phyloP scores from a whole-genome alignment of 768 basidiomycete genomes.

The Sarcodon aspratus region DNA sequence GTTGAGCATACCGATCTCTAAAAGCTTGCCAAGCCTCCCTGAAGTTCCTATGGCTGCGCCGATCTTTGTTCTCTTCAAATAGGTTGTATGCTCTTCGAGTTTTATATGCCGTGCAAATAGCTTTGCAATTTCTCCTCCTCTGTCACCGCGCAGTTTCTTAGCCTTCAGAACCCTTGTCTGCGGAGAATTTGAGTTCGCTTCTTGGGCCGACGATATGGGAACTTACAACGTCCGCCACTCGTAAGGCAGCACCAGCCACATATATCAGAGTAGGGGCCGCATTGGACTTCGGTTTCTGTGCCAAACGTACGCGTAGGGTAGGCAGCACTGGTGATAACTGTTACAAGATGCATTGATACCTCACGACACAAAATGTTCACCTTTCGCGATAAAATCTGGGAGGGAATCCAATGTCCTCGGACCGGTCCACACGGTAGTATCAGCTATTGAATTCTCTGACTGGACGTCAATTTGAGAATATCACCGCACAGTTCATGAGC shows the following conservation, averaged over 20 bases:
- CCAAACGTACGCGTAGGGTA: conserved; percentile 53
- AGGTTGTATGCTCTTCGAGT: conserved; percentile 74
- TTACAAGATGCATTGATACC: neutral
- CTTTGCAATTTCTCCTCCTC: conserved; percentile 87
- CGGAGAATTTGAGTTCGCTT: neutral
- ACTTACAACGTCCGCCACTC: conserved; percentile 66
- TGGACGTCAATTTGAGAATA: conserved; percentile 29
- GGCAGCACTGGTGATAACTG: conserved; percentile 42
- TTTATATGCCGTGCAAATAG: conserved; percentile 95
- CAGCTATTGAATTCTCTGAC: conserved; percentile 63
- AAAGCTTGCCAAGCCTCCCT: conserved; percentile 78
- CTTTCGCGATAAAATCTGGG: conserved; percentile 63
- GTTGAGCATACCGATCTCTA: conserved; percentile 47
- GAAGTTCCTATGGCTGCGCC: conserved; percentile 90
- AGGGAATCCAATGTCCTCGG: conserved; percentile 63
- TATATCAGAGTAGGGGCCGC: conserved; percentile 87
- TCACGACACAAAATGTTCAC: conserved; percentile 22
- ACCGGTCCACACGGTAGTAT: conserved; percentile 65
- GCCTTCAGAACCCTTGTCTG: conserved; percentile 56
- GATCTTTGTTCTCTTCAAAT: conserved; percentile 78
- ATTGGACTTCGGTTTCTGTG: conserved; percentile 61
- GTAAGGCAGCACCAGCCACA: conserved; percentile 78
- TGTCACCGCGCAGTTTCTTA: conserved; percentile 61
- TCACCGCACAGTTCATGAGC: conserved; percentile 10
- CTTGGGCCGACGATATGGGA: neutral